Evolutionary conservation across 257 asterid genomes (phyloP).

Genomic region (Solanum virginianum): DNA sequence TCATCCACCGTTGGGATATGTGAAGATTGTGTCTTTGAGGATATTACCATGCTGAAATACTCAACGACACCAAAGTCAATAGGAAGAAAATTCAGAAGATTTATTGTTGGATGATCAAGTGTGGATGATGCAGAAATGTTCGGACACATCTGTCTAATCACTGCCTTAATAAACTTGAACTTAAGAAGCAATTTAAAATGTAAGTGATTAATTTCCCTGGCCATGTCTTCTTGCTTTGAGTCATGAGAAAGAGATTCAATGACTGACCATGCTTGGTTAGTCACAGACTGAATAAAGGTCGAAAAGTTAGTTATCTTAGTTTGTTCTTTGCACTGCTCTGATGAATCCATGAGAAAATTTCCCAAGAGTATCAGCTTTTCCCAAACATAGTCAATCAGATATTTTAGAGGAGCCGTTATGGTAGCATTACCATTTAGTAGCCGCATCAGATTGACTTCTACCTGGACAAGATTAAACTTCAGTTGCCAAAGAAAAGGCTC

Average conservation of each 20-base stretch:
- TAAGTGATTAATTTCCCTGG: background rate
- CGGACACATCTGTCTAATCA: background rate
- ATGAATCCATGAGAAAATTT: background rate
- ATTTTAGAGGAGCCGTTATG: too few species aligned
- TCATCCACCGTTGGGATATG: background rate
- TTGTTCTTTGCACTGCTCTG: background rate
- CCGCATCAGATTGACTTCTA: too few species aligned
- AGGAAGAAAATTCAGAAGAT: background rate
- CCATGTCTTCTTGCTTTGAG: background rate
- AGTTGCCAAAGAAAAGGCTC: too few species aligned
- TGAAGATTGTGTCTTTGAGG: background rate
- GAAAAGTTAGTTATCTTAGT: background rate
- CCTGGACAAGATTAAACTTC: too few species aligned
- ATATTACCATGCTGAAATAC: background rate
- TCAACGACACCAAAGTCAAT: background rate
- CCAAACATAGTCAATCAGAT: too few species aligned
- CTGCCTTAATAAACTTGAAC: background rate
- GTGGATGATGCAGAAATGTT: background rate
- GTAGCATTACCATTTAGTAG: too few species aligned
- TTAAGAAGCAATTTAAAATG: background rate
- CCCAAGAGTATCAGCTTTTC: too few species aligned
- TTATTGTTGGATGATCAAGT: background rate
- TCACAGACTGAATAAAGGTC: background rate
- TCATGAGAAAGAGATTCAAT: background rate
- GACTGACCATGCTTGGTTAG: background rate